Base-by-base conservation (phyloP, 495 filamentous ascomycete genomes). In the Tuber microsphaerosporum region DNA sequence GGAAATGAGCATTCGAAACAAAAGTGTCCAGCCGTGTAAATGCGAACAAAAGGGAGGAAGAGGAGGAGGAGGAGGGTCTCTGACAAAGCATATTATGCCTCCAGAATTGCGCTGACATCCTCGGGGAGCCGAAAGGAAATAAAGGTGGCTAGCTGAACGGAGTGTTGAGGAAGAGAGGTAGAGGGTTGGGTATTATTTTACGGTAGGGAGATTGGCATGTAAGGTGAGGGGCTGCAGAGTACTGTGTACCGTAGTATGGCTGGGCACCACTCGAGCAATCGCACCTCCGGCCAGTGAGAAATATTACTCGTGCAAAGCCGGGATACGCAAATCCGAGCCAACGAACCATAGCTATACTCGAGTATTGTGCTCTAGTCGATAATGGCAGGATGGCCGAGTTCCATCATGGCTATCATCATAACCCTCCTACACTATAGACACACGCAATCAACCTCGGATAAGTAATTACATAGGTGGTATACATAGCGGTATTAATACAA, bases 11-110 rank as follows among this genome's bases (percentile, higher is more conserved):
- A 69, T n/a, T 26, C 69, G 45, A 72, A 72, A 56, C 41, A 75
- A 75, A 75, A 16, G 44, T 56, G 75, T 37, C 43, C 71, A 70
- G 75, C 70, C 70, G 75, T 71, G 71, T 61, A 77, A n/a, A 39
- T 70, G 41, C 7, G 44, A 61, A 69, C 48, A 72, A 71, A 56
- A 10, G 65, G 34, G 42, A 44, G 22, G 31, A 34, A n/a, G n/a
- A n/a, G 31, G 22, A 45, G n/a, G 56, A 22, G 2, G 39, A 41
- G 39, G 39, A 41, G 5, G 39, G 5, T 41, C 5, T 6, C 2
- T 41, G 4, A 41, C 39, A 41, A 41, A 41, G 39, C 1, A 6
- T 26, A 43, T 34, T 20, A 22, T 37, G 26, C 51, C 39, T 34
- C 19, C 34, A 22, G 14, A 44, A 51, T 71, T 34, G 56, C 12